A percentile compares a stretch with the other conserved stretches of the same genome.
phyloP scores from a whole-genome alignment of 2,329 filamentous ascomycete genomes.

The Cladosporium sp. region DNA sequence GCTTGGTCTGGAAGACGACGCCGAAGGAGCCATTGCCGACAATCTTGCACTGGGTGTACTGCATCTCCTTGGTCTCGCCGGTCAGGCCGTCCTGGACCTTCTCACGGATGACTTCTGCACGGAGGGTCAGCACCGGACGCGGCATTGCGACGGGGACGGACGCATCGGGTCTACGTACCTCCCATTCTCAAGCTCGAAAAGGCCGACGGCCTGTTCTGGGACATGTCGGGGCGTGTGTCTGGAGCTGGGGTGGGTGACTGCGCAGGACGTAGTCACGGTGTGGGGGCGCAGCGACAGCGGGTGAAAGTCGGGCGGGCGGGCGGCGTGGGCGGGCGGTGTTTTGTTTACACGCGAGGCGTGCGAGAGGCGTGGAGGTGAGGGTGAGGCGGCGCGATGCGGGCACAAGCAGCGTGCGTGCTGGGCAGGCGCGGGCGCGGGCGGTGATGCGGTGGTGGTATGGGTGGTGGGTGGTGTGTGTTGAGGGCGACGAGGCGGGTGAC shows the following conservation, averaged over 20 bases:
- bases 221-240: constrained; percentile 51
- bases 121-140: constrained; percentile 29
- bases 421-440: neutral
- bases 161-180: constrained; percentile 59
- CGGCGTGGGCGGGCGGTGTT: neutral
- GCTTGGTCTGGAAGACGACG: constrained; percentile 97
- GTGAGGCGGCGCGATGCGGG: constrained; percentile 20
- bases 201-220: constrained; percentile 83
- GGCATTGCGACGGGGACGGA: constrained; percentile 11
- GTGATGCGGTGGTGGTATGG: neutral
- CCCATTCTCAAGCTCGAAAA: constrained; percentile 91
- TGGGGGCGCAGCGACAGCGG: constrained; percentile 1
- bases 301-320: constrained; percentile 3
- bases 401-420: neutral
- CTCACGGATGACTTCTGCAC: constrained; percentile 87
- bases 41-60: constrained; percentile 99
- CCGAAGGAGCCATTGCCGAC: constrained; percentile 98
- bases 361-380: constrained; percentile 12
- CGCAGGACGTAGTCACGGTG: neutral
- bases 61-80: constrained; percentile 91
- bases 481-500: neutral
- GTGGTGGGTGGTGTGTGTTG: neutral
- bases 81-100: constrained; percentile 98
- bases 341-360: neutral
- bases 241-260: neutral